phyloP scores from a whole-genome alignment of 2,329 filamentous ascomycete species.

The Arachnomyces sp. region DNA sequence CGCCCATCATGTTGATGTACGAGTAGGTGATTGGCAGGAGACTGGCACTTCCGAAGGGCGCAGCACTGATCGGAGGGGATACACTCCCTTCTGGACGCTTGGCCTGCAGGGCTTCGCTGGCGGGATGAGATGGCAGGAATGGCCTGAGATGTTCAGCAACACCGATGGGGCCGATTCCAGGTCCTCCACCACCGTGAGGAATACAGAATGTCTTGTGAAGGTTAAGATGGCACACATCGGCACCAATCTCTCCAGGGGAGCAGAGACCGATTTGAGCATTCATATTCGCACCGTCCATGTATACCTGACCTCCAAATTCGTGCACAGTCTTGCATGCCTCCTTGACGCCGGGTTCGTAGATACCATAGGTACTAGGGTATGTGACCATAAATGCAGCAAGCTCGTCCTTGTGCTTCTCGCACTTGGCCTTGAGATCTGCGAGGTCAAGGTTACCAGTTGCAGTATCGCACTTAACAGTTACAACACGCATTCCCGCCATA shows the following conservation, averaged over 20 bases:
- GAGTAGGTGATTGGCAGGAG: slow-evolving; percentile 93
- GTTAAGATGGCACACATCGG: slow-evolving; percentile 94
- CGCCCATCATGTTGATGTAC: slow-evolving; percentile 91
- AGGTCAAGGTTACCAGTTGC: slow-evolving; percentile 86
- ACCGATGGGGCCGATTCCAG: slow-evolving; percentile 87
- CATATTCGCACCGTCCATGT: slow-evolving; percentile 99
- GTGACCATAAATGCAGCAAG: slow-evolving; percentile 94
- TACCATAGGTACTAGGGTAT: slow-evolving; percentile 89
- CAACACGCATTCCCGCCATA: slow-evolving; percentile 92
- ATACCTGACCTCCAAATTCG: slow-evolving; percentile 80
- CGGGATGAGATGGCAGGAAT: slow-evolving; percentile 65
- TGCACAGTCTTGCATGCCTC: slow-evolving; percentile 80
- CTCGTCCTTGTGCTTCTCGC: slow-evolving; percentile 75
- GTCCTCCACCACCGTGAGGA: slow-evolving; percentile 87
- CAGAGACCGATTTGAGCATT: slow-evolving; percentile 95
- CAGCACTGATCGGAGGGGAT: slow-evolving; percentile 64
- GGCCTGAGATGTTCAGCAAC: slow-evolving; percentile 72
- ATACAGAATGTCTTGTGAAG: slow-evolving; percentile 99
- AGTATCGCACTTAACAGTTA: slow-evolving; percentile 82
- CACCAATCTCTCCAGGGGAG: slow-evolving; percentile 88
- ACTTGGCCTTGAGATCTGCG: slow-evolving; percentile 76
- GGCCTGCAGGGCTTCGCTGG: slow-evolving; percentile 41
- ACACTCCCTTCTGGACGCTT: slow-evolving; percentile 24
- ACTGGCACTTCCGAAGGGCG: slow-evolving; percentile 78
- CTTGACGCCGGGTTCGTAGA: slow-evolving; percentile 86